Evolutionary conservation across 163 green algal genomes (phyloP), one percentile per base, ranked within the genome.

Genomic region (Scenedesmus sp.): DNA sequence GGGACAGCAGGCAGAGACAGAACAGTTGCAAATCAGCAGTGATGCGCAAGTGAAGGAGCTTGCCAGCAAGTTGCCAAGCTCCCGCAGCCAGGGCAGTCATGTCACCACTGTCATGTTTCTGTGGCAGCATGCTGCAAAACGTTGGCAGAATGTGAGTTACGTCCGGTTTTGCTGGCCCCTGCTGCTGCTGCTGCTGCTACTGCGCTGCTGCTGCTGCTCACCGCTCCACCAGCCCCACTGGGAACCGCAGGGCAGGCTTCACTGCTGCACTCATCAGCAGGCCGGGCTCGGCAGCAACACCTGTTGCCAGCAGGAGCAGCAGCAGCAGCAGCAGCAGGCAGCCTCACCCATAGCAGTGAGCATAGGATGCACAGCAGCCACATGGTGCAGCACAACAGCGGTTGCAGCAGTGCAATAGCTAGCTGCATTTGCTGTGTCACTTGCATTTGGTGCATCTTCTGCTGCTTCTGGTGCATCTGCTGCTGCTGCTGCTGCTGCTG

Each of bases 251-350:
- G 5, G 72, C 70, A 18, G 72, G 85, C 70, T 79, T 90, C n/a
- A 65, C 33, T 20, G 70, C 85, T 37, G 85, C 85, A 59, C 40
- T 90, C 33, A 90, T 15, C 51, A 90, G 53, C 70, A 90, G 51
- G 1, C 85, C 85, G 2, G 85, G n/a, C 85, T 90, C 85, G n/a
- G 72, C 85, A 56, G 85, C 10, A 24, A 85, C 85, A 37, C 85
- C 84, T 83, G 79, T 0, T 4, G 6, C 2, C 7, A 26, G 26
- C 42, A 65, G 43, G 0, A 33, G 44, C 37, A 43, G 26, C 51
- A 56, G 18, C 7, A 72, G 1, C 3, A 24, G 30, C 40, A 56
- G 15, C 43, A 85, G 43, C 24, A 70, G 24, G 26, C 16, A 68
- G 1, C 18, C 10, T 9, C 61, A 73, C 61, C 61, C 53, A 65